Evolutionary conservation across 345 rosid species (phyloP).

Genomic region (Dovyalis caffra): DNA sequence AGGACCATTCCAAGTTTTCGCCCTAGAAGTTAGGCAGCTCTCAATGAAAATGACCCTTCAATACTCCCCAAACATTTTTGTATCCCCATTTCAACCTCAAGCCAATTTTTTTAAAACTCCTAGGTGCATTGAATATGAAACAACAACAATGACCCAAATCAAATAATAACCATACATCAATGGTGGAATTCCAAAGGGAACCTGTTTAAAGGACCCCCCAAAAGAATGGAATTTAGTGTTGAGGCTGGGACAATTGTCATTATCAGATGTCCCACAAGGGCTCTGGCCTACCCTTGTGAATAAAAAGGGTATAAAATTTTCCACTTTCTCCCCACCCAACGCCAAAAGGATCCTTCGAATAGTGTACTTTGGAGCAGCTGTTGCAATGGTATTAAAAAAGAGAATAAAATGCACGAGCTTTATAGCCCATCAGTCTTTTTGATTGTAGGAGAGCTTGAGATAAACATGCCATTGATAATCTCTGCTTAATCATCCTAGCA

Average conservation of each 20-base stretch:
- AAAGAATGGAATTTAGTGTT: not conserved
- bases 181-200: not conserved
- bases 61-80: constrained; percentile 1
- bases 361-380: constrained; percentile 11
- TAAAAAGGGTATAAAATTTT: not conserved
- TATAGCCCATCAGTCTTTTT: constrained; percentile 16
- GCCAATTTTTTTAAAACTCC: not conserved
- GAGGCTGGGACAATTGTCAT: not conserved
- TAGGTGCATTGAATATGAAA: not conserved
- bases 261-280: not conserved
- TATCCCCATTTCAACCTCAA: constrained; percentile 1
- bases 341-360: constrained; percentile 17
- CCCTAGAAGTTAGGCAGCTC: constrained; percentile 46
- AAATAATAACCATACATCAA: not conserved
- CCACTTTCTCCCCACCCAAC: constrained; percentile 30
- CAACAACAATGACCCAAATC: not conserved
- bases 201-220: not conserved
- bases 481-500: not conserved
- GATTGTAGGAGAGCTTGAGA: not conserved
- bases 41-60: constrained; percentile 39
- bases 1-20: constrained; percentile 15
- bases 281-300: constrained; percentile 13
- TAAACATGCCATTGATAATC: not conserved
- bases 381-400: not conserved
- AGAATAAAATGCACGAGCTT: constrained; percentile 20